These are phyloP conservation scores for Globisporangium spiculum DNA, from an alignment of 352 stramenopile species.

Conservation along the genomic window DNA sequence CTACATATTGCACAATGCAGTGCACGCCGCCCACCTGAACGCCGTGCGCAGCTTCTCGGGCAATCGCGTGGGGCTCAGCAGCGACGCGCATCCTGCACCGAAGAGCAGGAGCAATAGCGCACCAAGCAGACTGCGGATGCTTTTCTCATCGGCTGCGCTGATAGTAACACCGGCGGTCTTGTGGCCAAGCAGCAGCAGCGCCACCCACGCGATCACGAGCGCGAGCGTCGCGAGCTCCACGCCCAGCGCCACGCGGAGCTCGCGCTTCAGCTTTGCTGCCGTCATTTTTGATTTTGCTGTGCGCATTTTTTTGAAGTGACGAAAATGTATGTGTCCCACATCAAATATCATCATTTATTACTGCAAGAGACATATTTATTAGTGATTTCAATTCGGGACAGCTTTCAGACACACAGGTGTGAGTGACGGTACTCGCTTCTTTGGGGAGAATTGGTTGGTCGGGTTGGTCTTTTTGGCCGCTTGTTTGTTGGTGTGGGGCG, in stretches of 20 bases:
- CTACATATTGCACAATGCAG: not conserved
- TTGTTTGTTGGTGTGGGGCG: not conserved
- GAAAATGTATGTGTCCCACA: not conserved
- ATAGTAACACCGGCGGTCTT: not conserved
- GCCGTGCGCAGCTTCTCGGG: conserved; percentile 2
- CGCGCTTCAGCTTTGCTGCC: conserved; percentile 5
- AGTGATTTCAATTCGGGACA: not conserved
- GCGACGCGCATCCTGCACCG: not conserved
- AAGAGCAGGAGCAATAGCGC: conserved; percentile 8
- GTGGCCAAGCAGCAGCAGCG: not conserved
- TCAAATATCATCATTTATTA: not conserved
- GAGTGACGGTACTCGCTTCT: not conserved
- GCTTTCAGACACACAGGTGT: not conserved
- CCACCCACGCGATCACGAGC: conserved; percentile 8
- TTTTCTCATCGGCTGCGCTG: not conserved
- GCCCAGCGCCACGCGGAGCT: conserved; percentile 13
- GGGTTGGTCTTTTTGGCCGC: not conserved
- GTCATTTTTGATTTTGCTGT: not conserved
- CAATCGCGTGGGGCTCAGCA: conserved; percentile 4
- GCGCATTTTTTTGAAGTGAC: not conserved
- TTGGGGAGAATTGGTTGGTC: conserved; percentile 9
- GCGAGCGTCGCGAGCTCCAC: conserved; percentile 8
- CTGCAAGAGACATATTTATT: not conserved
- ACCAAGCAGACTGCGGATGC: not conserved
- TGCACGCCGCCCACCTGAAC: conserved; percentile 10